Base-by-base conservation (phyloP, 371 early-diverging fungal genomes). In the Rhizopus arrhizus region DNA sequence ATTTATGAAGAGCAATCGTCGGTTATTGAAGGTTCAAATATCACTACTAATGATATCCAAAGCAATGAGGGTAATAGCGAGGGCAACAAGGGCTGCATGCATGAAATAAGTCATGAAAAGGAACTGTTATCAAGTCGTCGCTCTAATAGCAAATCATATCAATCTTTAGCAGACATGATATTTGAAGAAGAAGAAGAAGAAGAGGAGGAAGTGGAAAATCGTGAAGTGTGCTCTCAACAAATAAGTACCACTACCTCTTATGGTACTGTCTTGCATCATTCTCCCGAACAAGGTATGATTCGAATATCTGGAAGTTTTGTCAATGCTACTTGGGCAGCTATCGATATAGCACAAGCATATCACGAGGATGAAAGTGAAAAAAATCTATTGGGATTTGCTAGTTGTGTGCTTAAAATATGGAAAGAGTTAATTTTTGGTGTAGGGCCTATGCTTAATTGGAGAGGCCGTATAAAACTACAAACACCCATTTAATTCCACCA, bases 141-240 rank as follows among this genome's bases (percentile, higher is more conserved):
- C 31, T 16, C 15, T 33, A 40, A 38, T 61, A 55, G 33, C 9
- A 56, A 61, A 0, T 70, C 66, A 3, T 76, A 76, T 47, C 73
- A 73, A 54, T 76, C 76, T 3, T 58, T 76, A 28, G 62, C 76
- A 9, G 76, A 76, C 33, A 75, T 75, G 29, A 55, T 75, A 45
- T 13, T 15, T 6, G 43, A 43, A 13, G 43, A 43, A 15, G 43
- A 43, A 5, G 43, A 43, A 15, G 15, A 22, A 22, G 22, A 22
- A 22, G 34, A 10, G 5, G 54, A 59, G 34, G 32, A 47, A 38
- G 35, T 31, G 16, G 34, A 22, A 15, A 36, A 38, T 40, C 45
- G 8, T 7, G 15, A 10, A 29, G 8, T 48, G 7, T 48, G 29
- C 12, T 48, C 48, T 48, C 48, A 48, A 3, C 48, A 48, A 28